Base-by-base conservation (phyloP, 1,139 yeast species). In the Lodderomyces jiufengensis region DNA sequence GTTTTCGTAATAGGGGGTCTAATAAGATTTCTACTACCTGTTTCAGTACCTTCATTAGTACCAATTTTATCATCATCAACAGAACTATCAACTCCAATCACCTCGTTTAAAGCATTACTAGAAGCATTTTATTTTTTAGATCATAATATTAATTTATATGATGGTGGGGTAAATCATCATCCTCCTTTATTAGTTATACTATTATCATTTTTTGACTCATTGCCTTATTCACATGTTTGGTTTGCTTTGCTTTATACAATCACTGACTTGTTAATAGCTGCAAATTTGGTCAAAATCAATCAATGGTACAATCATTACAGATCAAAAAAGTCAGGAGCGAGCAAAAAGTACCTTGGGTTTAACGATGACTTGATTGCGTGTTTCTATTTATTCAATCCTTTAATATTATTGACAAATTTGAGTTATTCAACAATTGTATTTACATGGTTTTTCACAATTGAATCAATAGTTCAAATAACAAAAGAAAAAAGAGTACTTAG, bases 121-220 rank as follows among this genome's bases (percentile, higher is more conserved):
- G 98, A 92, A 56, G 96, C 97, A 8, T 68, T 87, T 31, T 88
- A 76, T 53, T 74, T 85, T 43, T 61, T 77, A 39, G 57, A 68
- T n/a, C 73, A 79, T 44, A 70, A 71, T 10, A 67, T 83, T 33
- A 73, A 81, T 40, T 78, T 90, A 5, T 90, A 88, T 51, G 78
- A 78, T 41, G 95, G 95, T 13, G 95, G 95, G 2, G 80, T 86
- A 22, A 86, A 84, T 32, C 94, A 88, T 55, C 95, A 87, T 52
- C 73, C 95, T 4, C 96, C 96, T 1, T 54, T 90, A 24, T 52
- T 85, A 28, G 70, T 86, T 36, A 63, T 70, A 5, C 46, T 77
- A 9, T 64, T 83, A 44, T 64, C 68, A 22, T 42, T 66, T 3
- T 43, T 78, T 12, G 46, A 57, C 15, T 47, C 62, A 16, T 41